Evolutionary conservation across 78 protist genomes (phyloP).

Genomic region (Anaeramoeba ignava): DNA sequence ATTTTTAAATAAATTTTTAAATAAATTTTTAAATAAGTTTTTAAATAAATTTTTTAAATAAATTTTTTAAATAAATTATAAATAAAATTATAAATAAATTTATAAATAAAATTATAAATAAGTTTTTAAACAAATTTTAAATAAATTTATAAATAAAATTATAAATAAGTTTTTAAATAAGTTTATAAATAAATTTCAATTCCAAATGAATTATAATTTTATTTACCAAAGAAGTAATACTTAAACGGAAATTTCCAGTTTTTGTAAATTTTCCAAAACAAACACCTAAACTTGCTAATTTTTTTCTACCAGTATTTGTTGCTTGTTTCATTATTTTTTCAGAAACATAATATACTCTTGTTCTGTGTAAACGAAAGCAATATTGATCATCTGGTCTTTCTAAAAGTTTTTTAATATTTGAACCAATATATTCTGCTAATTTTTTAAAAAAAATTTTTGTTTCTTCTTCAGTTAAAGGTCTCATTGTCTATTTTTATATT

Average conservation of each 20-base stretch:
- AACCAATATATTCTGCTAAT: conserved; percentile 88
- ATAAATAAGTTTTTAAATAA: too few relatives aligned
- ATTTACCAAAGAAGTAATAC: conserved; percentile 84
- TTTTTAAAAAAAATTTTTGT: conserved; percentile 86
- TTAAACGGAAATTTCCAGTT: conserved; percentile 78
- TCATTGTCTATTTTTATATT: too few relatives aligned
- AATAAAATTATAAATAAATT: too few relatives aligned
- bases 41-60: too few relatives aligned
- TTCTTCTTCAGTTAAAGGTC: conserved; percentile 95
- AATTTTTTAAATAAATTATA: too few relatives aligned
- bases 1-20: too few relatives aligned
- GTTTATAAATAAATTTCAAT: too few relatives aligned
- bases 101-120: too few relatives aligned
- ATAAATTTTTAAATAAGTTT: too few relatives aligned
- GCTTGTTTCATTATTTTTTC: conserved; percentile 12
- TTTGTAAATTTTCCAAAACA: conserved; percentile 95
- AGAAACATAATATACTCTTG: conserved; percentile 82
- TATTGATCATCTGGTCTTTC: conserved; percentile 87
- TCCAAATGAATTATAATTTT: too few relatives aligned
- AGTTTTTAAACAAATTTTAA: too few relatives aligned
- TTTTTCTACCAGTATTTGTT: conserved; percentile 36
- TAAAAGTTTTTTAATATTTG: conserved; percentile 68
- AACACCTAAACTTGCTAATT: conserved; percentile 69
- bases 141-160: too few relatives aligned
- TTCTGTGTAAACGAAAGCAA: conserved; percentile 86